These are phyloP conservation scores for Gremmenia infestans DNA, from an alignment of 2,329 filamentous ascomycete species.

Conservation along the genomic window DNA sequence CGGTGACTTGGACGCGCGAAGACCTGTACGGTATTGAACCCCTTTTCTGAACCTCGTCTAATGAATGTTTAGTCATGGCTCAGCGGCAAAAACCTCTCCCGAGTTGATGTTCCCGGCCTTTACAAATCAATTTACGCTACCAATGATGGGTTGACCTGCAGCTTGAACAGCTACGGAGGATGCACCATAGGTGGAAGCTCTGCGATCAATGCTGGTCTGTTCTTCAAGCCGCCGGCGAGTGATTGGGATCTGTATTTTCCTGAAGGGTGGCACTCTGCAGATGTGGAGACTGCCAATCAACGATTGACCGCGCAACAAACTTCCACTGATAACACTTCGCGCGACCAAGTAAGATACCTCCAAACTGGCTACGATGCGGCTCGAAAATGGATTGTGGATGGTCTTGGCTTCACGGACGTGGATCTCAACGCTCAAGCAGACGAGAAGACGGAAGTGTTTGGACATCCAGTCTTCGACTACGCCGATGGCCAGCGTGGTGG, in stretches of 20 bases:
- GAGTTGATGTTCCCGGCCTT: conserved; percentile 48
- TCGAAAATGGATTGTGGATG: conserved; percentile 37
- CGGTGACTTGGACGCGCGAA: conserved; percentile 35
- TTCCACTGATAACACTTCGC: conserved; percentile 40
- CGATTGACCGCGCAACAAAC: conserved; percentile 42
- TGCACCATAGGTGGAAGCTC: conserved; percentile 49
- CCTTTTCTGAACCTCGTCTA: conserved; percentile 37
- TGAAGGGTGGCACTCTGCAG: conserved; percentile 44
- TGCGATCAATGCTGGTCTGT: conserved; percentile 50
- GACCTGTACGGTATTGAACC: conserved; percentile 33
- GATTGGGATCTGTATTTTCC: conserved; percentile 49
- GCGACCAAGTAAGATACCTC: conserved; percentile 41
- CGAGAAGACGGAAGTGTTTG: conserved; percentile 44
- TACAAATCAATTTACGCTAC: conserved; percentile 43
- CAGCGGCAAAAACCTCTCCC: conserved; percentile 41
- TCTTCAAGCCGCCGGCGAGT: conserved; percentile 47
- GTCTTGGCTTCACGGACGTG: conserved; percentile 43
- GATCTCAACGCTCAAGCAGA: conserved; percentile 42
- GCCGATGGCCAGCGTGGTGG: conserved; percentile 45
- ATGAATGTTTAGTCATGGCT: conserved; percentile 37
- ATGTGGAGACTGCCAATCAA: conserved; percentile 42
- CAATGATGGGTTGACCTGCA: conserved; percentile 37
- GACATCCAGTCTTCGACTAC: conserved; percentile 44
- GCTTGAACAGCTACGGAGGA: conserved; percentile 25
- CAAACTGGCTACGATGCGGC: conserved; percentile 43